Evolutionary conservation across 2,329 filamentous ascomycete species (phyloP).

Genomic region (Colletotrichum spinosum): DNA sequence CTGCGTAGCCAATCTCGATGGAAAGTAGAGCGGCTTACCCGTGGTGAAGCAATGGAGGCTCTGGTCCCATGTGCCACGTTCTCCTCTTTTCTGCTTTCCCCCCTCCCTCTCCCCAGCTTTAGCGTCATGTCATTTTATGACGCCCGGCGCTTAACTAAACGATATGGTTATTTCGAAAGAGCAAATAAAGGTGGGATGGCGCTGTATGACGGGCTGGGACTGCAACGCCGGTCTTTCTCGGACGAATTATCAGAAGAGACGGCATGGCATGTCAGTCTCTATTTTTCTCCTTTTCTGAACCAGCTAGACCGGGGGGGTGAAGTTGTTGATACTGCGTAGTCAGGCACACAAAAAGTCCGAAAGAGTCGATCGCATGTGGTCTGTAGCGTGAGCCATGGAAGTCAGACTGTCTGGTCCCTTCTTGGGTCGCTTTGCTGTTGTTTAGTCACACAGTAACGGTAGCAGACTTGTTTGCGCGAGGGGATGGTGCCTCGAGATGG

Average conservation of each 20-base stretch:
- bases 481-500: not conserved
- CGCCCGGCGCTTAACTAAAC: slow-evolving; percentile 31
- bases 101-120: slow-evolving; percentile 4
- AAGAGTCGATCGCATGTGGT: slow-evolving; percentile 13
- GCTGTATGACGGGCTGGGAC: slow-evolving; percentile 6
- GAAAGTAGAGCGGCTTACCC: no score
- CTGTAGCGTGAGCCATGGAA: not conserved
- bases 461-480: slow-evolving; percentile 29
- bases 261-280: not conserved
- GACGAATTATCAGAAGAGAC: slow-evolving; percentile 16
- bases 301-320: not conserved
- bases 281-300: not conserved
- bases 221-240: slow-evolving; percentile 14
- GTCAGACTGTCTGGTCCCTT: not conserved
- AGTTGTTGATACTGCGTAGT: no score
- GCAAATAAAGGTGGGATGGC: slow-evolving; percentile 23
- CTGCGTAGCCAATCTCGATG: not conserved
- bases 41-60: slow-evolving; percentile 9
- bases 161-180: slow-evolving; percentile 22
- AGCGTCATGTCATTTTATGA: slow-evolving; percentile 23
- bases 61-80: no score
- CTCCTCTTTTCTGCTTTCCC: slow-evolving; percentile 3
- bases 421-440: slow-evolving; percentile 5
- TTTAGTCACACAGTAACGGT: slow-evolving; percentile 20
- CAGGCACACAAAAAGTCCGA: not conserved